Evolutionary conservation across 768 basidiomycete species (phyloP).

Genomic region (Chlorophyllum brunneum): DNA sequence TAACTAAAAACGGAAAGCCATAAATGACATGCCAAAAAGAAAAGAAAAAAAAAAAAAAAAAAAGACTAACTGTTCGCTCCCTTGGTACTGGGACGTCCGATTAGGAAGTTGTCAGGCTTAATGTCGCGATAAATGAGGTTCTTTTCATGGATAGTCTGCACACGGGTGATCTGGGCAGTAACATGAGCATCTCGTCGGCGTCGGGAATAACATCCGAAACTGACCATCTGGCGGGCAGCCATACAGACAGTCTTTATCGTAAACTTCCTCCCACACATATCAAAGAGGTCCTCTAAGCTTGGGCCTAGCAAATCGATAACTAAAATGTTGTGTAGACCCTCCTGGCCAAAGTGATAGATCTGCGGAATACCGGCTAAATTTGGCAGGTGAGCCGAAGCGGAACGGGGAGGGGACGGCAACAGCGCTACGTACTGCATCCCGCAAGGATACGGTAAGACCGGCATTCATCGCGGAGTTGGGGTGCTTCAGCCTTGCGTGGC

Average conservation of each 20-base stretch:
- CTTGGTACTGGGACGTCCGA: slow-evolving; percentile 92
- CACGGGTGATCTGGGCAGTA: slow-evolving; percentile 71
- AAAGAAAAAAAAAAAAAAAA: no score
- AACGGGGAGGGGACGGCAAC: slow-evolving; percentile 12
- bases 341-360: slow-evolving; percentile 99
- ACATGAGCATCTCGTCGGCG: slow-evolving; percentile 11
- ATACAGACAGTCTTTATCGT: slow-evolving; percentile 98
- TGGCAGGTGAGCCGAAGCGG: slow-evolving; percentile 15
- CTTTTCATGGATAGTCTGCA: slow-evolving; percentile 98
- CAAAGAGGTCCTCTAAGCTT: slow-evolving; percentile 95
- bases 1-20: slow-evolving; percentile 38
- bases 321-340: slow-evolving; percentile 96
- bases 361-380: slow-evolving; percentile 88
- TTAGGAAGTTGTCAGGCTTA: slow-evolving; percentile 99
- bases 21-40: slow-evolving; percentile 1
- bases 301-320: slow-evolving; percentile 98
- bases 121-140: slow-evolving; percentile 99
- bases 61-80: slow-evolving; percentile 69
- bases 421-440: slow-evolving; percentile 80
- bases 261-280: slow-evolving; percentile 98
- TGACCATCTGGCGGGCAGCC: slow-evolving; percentile 96
- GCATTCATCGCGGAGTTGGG: slow-evolving; percentile 97
- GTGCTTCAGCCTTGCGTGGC: slow-evolving; percentile 92
- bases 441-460: slow-evolving; percentile 91
- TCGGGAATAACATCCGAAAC: slow-evolving; percentile 18